Evolutionary conservation across 164 flowering plant genomes (phyloP), one percentile per base, ranked within the genome.

Genomic region (Protea cynaroides): DNA sequence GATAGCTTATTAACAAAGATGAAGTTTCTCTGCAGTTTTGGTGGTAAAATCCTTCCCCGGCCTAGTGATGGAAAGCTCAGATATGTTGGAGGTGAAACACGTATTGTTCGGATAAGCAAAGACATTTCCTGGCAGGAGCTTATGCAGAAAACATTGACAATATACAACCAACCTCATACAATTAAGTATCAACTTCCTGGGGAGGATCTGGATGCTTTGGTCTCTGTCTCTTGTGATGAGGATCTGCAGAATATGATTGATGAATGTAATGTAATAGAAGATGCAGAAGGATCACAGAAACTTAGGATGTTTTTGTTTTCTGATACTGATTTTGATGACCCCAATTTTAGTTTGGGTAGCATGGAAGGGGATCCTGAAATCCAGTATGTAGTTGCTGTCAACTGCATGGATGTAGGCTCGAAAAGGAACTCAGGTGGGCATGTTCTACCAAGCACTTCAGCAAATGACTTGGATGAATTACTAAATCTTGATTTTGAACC

Each of bases 171-270:
- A 73, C 46, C 89, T 61, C 84, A 80, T 73, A 57, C 74, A 1
- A 84, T 90, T 64, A 92, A 86, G 68, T 92, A 92, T 77, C 98
- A 92, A 77, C 92, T 92, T 65, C 98, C 96, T 59, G 98, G 96
- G 23, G 98, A 92, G 71, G 96, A 92, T 64, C 90, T 92, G 67
- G 98, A 92, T 84, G 87, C 98, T 5, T 71, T 92, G 76, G 96
- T 92, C 43, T 88, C 98, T 49, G 96, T 92, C 22, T 85, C 96
- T 38, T 88, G 80, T 63, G 96, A 92, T 56, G 98, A 92, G 75
- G 98, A 92, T 79, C 72, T 90, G 61, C 96, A 84, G 67, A 92
- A 90, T 75, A 90, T 92, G 98, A 84, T 92, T 83, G 98, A 92
- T 67, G 98, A 92, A 70, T 86, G 83, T 47, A 76, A 59, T 75